Base-by-base conservation (phyloP, 2,329 filamentous ascomycete species). In the Teratosphaeria nubilosa region DNA sequence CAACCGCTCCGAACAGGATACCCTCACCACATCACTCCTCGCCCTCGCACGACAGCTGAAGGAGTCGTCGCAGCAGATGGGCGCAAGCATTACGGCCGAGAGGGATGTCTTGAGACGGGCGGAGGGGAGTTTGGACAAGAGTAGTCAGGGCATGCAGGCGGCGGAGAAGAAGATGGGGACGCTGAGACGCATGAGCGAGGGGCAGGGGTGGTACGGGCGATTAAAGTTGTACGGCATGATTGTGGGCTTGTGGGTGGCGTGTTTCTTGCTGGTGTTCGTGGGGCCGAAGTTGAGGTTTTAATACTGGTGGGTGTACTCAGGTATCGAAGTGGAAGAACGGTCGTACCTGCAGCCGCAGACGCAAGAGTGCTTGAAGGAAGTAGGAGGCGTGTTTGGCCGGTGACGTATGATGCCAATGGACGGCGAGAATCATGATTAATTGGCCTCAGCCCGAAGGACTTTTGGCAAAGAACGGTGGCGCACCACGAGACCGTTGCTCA, bases 221-320 rank as follows among this genome's bases (percentile, higher is more conserved):
- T 79, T 92, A 3, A 72, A 71, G 74, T 78, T 96, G 60, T 96
- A 94, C 77, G 86, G 79, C 45, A 87, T 89, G 80, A 91, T 96
- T 54, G 88, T 86, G 66, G 90, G 83, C 31, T 73, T 96, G 62
- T 92, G 90, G 86, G 66, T 95, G n/a, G 75, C 84, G 27, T 82
- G 90, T 20, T 76, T 96, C 37, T 66, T 95, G 70, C 73, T 96
- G 63, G 91, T 96, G 13, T 92, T 92, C 76, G 80, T 92, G 55
- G 77, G 90, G 70, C 92, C 92, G 0, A 97, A 96, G 77, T 74
- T 96, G 70, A 81, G 92, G 68, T 94, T 96, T 69, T 96, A 68
- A 63, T n/a, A 22, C 34, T 16, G 34, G 34, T n/a, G 13, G 34
- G 34, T 41, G 10, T 41, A 11, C 34, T 4, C 13, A 41, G 34